Base-by-base conservation (phyloP, 345 rosid genomes). In the Linum trigynum region DNA sequence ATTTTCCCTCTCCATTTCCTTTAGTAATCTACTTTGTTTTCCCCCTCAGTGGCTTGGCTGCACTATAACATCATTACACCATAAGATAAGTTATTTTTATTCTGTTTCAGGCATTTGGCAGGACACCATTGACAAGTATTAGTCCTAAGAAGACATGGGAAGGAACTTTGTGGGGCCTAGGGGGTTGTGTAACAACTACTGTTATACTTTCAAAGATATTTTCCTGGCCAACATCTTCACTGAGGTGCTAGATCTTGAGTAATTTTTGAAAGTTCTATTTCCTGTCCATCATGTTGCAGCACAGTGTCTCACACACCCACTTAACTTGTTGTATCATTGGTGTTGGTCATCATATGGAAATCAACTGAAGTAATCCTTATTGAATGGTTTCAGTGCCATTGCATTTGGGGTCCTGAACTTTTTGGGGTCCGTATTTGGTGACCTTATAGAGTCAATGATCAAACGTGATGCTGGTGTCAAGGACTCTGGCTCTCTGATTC, bases 61-160 rank as follows among this genome's bases (percentile, higher is more conserved):
- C 5, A 41, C 45, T 41, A 4, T 0, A 41, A 4, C 45, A 41
- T 41, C 23, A 16, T 16, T 35, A 67, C n/a, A 59, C 17, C 11
- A 6, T 64, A 65, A 75, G 55, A 65, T 63, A 8, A 42, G 7
- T 57, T 73, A 61, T 67, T 65, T 50, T 39, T 53, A 40, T 38
- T 65, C 36, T 39, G 32, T 38, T 76, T 78, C 88, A 92, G 98
- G 83, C 86, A 71, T 84, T 87, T 80, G 97, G 98, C 40, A 82
- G 79, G 80, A 89, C 95, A 3, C 88, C 82, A 11, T 90, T 92
- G 66, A 87, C 87, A 57, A 84, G 71, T 73, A 78, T 89, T 65
- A 89, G 98, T 74, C 98, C 97, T 2, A 89, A 89, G 76, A 89
- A 89, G 82, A 89, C 98, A 60, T 89, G 98, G 98, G 98, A 89